Conservation (phyloP, 176 grass and related monocot genomes). For the Typha latifolia region DNA sequence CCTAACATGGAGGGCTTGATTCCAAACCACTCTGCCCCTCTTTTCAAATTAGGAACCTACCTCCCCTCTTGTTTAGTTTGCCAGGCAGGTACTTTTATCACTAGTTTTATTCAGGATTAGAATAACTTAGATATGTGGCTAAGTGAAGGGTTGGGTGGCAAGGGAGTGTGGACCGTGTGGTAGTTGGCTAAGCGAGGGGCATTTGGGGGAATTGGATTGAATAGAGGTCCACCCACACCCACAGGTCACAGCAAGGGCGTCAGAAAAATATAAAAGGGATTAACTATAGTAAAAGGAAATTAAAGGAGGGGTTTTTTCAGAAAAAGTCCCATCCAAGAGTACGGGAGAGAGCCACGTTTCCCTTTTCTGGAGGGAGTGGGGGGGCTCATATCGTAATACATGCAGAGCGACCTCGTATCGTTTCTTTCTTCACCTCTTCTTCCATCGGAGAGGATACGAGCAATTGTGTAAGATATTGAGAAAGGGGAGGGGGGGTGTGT, state of each 20-base stretch:
- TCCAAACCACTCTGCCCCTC: background rate
- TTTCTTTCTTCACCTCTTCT: no score
- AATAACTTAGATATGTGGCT: no score
- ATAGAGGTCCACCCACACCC: background rate
- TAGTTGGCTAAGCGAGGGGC: background rate
- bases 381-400: no score
- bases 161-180: no score
- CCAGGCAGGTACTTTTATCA: no score
- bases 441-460: no score
- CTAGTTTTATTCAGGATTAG: background rate
- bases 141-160: no score
- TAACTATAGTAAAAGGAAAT: background rate
- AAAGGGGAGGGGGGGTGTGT: no score
- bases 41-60: no score
- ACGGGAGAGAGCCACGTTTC: conserved; percentile 2
- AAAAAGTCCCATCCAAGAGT: conserved; percentile 1
- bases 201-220: background rate
- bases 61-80: no score
- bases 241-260: background rate
- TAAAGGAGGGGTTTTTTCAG: background rate
- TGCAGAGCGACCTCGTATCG: no score
- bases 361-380: background rate
- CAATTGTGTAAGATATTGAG: no score
- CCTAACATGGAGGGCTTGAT: background rate
- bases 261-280: conserved; percentile 3